These are phyloP conservation scores for Echinosophora koreensis DNA, from an alignment of 306 rosid genomes.

Conservation along the genomic window DNA sequence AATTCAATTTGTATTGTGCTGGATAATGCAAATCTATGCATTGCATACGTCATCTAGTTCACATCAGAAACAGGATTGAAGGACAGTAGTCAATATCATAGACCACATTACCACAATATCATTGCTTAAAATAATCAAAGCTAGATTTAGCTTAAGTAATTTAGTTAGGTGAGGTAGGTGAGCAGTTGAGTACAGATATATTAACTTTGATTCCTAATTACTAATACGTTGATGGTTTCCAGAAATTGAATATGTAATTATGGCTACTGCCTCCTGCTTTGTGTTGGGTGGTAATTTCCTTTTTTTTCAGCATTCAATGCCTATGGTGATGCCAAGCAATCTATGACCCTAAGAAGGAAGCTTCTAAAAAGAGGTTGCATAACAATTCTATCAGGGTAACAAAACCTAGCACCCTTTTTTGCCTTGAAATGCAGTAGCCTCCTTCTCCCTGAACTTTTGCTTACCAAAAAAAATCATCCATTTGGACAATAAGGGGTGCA, in stretches of 20 bases:
- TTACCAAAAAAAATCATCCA: not conserved
- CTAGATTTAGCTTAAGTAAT: not conserved
- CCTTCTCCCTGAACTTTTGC: not conserved
- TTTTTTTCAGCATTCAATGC: not conserved
- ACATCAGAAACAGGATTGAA: not conserved
- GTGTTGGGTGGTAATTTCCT: no score
- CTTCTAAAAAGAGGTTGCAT: not conserved
- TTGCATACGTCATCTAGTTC: not conserved
- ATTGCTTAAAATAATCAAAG: not conserved
- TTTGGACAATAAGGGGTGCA: constrained; percentile 28
- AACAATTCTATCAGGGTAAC: not conserved
- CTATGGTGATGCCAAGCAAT: not conserved
- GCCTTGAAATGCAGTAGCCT: not conserved
- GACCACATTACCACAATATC: not conserved
- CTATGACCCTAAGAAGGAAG: not conserved
- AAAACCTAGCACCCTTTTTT: not conserved
- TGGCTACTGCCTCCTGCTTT: not conserved
- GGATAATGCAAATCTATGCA: not conserved
- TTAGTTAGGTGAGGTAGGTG: not conserved
- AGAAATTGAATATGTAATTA: not conserved
- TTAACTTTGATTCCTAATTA: not conserved
- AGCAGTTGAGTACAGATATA: not conserved
- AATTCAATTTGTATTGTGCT: not conserved
- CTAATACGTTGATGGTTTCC: not conserved
- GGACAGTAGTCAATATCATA: not conserved